Conservation (phyloP, 352 stramenopile genomes). For the Globisporangium emineosum region DNA sequence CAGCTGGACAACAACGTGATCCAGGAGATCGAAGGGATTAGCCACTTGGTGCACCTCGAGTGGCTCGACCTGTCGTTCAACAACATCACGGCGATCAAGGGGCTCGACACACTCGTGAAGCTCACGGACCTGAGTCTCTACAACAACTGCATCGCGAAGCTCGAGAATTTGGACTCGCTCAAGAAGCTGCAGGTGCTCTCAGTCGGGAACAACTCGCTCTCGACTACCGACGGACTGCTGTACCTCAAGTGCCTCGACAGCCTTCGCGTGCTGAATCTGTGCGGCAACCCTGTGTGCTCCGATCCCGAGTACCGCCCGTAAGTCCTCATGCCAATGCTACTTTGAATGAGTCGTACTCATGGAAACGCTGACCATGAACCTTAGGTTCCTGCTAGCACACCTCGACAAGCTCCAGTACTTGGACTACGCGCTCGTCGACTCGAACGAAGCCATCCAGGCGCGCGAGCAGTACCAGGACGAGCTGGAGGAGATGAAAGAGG, state of each 20-base stretch:
- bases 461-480: constrained; percentile 91
- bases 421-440: constrained; percentile 90
- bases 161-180: constrained; percentile 90
- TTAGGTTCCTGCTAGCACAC: constrained; percentile 84
- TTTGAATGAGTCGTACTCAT: background rate
- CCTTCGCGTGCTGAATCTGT: constrained; percentile 89
- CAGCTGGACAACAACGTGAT: constrained; percentile 96
- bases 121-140: constrained; percentile 92
- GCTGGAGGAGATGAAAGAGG: constrained; percentile 76
- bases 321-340: constrained; percentile 7
- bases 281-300: constrained; percentile 90
- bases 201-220: constrained; percentile 90
- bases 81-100: constrained; percentile 90
- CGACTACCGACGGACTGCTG: constrained; percentile 62
- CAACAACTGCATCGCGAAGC: constrained; percentile 92
- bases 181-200: constrained; percentile 90
- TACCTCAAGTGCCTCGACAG: constrained; percentile 86
- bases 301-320: constrained; percentile 89
- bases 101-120: constrained; percentile 87
- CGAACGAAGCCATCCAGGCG: constrained; percentile 68
- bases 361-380: constrained; percentile 18
- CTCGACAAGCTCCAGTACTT: constrained; percentile 92
- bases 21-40: constrained; percentile 86
- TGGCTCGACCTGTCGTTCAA: constrained; percentile 96
- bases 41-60: constrained; percentile 81